Evolutionary conservation across 2,329 filamentous ascomycete genomes (phyloP), one percentile per base, ranked within the genome.

Genomic region (Didymella sp.): DNA sequence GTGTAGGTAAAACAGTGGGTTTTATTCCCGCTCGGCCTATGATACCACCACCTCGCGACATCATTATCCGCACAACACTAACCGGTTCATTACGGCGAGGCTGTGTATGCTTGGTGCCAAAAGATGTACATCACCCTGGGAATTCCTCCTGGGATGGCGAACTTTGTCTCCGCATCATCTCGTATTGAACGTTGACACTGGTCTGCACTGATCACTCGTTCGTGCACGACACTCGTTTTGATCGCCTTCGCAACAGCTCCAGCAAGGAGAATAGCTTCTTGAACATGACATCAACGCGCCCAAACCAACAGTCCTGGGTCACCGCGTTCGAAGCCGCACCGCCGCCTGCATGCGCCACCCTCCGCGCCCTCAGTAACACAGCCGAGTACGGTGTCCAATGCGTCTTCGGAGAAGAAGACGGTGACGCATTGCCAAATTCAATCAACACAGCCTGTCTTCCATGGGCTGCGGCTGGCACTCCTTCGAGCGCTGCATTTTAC

Each of bases 301-400:
- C 38, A 28, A 61, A 62, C 27, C 58, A 60, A 30, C 61, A 59
- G 19, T 33, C 62, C 12, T 69, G 67, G 67, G 40, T 59, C 17
- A 63, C 58, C 1, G 55, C 62, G 3, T 69, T 52, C 54, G 40
- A 48, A 12, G 61, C 54, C 4, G 53, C 61, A 38, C 63, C 63
- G 15, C 60, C 65, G 19, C 15, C 62, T 4, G 53, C 64, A 33
- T 68, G 67, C 56, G 35, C 51, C 8, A 68, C 67, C 0, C 60
- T 68, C 6, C 64, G 62, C 44, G 62, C 56, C 13, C 37, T 58
- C 35, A 38, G 46, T 30, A 58, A 55, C 41, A 51, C 41, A 9
- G 49, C 66, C 6, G 54, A 62, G 15, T 96, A 92, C 91, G 92
- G 92, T 0, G 93, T 96, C 74, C 92, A 89, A 0, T 91, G 91